Evolutionary conservation across 2,329 filamentous ascomycete genomes (phyloP).

Genomic region (Sclerotinia nivalis): DNA sequence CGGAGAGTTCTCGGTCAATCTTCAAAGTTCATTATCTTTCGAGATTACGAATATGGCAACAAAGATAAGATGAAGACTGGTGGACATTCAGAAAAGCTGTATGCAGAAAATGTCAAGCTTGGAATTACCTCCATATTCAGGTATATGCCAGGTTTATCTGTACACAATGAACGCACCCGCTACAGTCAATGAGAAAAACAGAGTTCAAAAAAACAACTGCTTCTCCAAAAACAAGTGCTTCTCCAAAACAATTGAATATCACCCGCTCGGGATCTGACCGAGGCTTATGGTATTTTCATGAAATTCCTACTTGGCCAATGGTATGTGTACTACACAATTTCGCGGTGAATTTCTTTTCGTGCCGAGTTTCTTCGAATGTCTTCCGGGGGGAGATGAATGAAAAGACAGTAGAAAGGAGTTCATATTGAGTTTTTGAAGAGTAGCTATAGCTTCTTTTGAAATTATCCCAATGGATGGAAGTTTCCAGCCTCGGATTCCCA

Average conservation of each 20-base stretch:
- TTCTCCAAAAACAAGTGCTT: neutral
- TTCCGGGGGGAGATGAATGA: rapidly evolving
- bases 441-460: neutral
- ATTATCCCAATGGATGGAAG: neutral
- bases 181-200: neutral
- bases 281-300: neutral
- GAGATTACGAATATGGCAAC: no score
- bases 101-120: neutral
- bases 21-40: neutral
- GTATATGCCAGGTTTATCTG: no score
- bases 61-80: neutral
- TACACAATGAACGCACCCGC: no score
- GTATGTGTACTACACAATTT: neutral
- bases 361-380: neutral
- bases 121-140: neutral
- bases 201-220: neutral
- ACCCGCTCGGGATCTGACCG: neutral
- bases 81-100: neutral
- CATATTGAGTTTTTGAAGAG: no score
- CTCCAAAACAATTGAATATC: neutral
- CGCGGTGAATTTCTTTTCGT: neutral
- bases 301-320: neutral
- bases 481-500: neutral
- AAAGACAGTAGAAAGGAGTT: no score
- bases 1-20: no score